A percentile compares a stretch with the other conserved stretches of the same genome.
Conservation (phyloP, 2,329 filamentous ascomycete genomes). For the Cladosporium sp. region DNA sequence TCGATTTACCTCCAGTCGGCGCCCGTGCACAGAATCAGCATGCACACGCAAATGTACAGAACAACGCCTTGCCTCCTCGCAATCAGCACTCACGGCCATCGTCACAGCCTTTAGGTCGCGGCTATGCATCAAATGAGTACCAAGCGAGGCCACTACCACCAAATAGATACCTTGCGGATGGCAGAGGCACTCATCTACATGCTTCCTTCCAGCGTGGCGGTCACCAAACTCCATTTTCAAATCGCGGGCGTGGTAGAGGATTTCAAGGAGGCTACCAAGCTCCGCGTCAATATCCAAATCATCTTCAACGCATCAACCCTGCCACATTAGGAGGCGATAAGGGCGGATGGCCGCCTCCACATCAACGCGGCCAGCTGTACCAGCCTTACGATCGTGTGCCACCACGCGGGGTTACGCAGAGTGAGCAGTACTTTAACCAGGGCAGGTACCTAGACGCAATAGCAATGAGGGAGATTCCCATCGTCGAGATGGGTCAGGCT, state of each 20-base stretch:
- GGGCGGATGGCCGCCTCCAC: constrained; percentile 15
- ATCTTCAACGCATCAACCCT: constrained; percentile 25
- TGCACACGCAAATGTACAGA: no score
- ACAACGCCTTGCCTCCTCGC: background rate
- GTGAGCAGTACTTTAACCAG: constrained; percentile 6
- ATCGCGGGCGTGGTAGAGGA: constrained; percentile 3
- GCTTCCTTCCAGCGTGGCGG: background rate
- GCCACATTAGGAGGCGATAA: constrained; percentile 22
- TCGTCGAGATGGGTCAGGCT: constrained; percentile 54
- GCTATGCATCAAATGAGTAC: background rate
- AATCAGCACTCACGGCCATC: background rate
- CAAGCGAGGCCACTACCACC: no score
- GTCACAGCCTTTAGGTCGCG: background rate
- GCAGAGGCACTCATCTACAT: constrained; percentile 4
- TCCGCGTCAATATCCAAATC: constrained; percentile 12
- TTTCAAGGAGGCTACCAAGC: background rate
- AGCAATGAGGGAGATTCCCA: constrained; percentile 45
- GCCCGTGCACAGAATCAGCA: background rate
- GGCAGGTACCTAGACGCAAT: constrained; percentile 37
- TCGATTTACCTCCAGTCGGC: background rate
- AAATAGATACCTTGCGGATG: background rate
- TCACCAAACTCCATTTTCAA: constrained; percentile 1
- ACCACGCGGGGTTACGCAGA: constrained; percentile 6
- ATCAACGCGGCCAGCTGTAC: constrained; percentile 21
- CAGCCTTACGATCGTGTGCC: constrained; percentile 18